These are phyloP conservation scores for Pseudomonodictys pantanalensis DNA, from an alignment of 495 filamentous ascomycete genomes.

Conservation along the genomic window DNA sequence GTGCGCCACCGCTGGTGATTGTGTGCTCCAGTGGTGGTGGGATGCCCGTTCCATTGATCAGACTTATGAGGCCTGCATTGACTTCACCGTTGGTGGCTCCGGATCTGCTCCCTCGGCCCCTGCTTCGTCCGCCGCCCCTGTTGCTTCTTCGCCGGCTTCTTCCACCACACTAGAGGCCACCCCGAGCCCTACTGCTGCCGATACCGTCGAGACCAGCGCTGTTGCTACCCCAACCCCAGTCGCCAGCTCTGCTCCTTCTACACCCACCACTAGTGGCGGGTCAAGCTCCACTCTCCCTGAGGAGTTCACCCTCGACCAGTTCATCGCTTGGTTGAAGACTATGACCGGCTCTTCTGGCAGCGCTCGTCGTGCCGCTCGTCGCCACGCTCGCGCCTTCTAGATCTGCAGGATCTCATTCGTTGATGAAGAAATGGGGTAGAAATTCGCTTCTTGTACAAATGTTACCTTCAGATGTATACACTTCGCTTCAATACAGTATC, in stretches of 20 bases:
- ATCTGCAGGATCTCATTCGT: no score
- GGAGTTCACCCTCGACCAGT: conserved; percentile 10
- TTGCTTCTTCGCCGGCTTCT: conserved; percentile 5
- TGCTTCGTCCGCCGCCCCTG: conserved; percentile 37
- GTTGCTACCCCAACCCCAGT: neutral
- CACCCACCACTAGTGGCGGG: neutral
- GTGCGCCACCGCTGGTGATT: conserved; percentile 60
- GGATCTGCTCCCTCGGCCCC: conserved; percentile 41
- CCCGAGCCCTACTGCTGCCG: conserved; percentile 11
- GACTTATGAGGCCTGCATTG: conserved; percentile 71
- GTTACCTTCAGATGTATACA: no score
- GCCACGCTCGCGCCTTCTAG: no score
- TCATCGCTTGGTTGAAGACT: conserved; percentile 9
- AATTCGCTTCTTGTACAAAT: no score
- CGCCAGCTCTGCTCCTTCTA: neutral
- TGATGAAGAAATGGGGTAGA: no score
- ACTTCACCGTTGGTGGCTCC: conserved; percentile 56
- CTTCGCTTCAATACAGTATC: no score
- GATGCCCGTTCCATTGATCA: conserved; percentile 62
- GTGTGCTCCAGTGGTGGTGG: conserved; percentile 72
- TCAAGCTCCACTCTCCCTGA: conserved; percentile 6
- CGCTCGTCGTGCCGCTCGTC: no score
- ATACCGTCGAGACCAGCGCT: no score
- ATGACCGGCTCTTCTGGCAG: neutral
- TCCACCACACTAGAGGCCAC: neutral